A percentile compares a stretch with the other conserved stretches of the same genome.
These are phyloP conservation scores for Coemansia asiatica DNA, from an alignment of 192 early-diverging fungal species.

Conservation along the genomic window DNA sequence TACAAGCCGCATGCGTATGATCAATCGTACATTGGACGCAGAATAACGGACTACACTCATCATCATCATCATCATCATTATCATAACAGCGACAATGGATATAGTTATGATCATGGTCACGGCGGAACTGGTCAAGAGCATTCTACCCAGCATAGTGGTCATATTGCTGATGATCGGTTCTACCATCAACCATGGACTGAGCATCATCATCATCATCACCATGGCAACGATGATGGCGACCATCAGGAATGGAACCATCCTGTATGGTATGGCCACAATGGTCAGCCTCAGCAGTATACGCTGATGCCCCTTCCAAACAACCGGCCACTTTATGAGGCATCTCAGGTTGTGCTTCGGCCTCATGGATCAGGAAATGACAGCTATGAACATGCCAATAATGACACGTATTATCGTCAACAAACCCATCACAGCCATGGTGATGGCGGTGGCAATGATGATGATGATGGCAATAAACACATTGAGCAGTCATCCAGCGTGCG, in stretches of 20 bases:
- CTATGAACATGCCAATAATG: neutral
- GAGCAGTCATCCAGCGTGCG: conserved; percentile 8
- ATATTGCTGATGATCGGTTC: neutral
- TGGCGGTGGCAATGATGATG: neutral
- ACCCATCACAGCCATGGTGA: neutral
- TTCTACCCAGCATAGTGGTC: neutral
- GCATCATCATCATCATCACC: neutral
- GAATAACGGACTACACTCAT: conserved; percentile 29
- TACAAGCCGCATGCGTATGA: conserved; percentile 52
- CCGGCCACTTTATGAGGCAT: conserved; percentile 46
- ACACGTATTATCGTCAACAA: conserved; percentile 1
- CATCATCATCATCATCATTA: conserved; percentile 2
- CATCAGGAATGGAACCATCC: conserved; percentile 7
- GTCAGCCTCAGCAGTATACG: conserved; percentile 10
- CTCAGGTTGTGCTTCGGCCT: conserved; percentile 49
- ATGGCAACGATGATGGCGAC: neutral
- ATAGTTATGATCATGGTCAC: conserved; percentile 4
- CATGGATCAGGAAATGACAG: conserved; percentile 1
- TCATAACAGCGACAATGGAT: neutral
- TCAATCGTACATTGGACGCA: conserved; percentile 54
- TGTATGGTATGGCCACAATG: conserved; percentile 1
- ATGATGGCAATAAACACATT: neutral
- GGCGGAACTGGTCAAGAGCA: neutral
- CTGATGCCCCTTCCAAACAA: conserved; percentile 29
- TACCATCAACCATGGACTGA: neutral